Percentiles rank a stretch among this genome's conserved stretches.
These are phyloP conservation scores for Ganoderma lingzhi DNA, from an alignment of 1,284 basidiomycete species.

Conservation along the genomic window DNA sequence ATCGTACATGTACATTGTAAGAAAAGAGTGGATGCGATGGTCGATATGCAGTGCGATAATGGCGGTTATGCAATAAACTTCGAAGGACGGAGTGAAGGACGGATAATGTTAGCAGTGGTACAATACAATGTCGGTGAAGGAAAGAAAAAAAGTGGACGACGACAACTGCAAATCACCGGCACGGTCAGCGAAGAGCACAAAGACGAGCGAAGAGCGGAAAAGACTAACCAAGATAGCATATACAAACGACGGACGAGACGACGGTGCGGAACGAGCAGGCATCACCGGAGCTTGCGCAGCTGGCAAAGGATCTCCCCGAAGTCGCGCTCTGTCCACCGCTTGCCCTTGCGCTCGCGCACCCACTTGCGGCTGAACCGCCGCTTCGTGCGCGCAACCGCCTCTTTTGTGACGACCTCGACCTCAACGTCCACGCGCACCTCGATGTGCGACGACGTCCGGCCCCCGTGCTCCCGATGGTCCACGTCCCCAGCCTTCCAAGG, in stretches of 20 bases:
- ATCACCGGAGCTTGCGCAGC: constrained; percentile 32
- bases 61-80: not conserved
- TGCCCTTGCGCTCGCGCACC: constrained; percentile 33
- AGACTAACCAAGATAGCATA: not conserved
- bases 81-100: not conserved
- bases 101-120: not conserved
- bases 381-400: constrained; percentile 28
- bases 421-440: constrained; percentile 17
- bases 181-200: not conserved
- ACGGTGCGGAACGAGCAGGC: not conserved
- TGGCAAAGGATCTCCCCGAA: constrained; percentile 27
- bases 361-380: constrained; percentile 34
- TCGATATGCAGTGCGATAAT: not conserved
- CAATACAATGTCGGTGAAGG: not conserved
- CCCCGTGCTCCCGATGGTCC: not conserved
- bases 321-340: constrained; percentile 32
- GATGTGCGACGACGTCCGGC: not conserved
- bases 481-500: not conserved
- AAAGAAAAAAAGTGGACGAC: not conserved
- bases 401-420: constrained; percentile 26
- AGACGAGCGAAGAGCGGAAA: not conserved
- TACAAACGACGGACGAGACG: not conserved
- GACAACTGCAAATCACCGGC: not conserved
- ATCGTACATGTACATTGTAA: not conserved
- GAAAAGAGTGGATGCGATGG: not conserved